Percentiles rank a stretch among this genome's conserved stretches.
Conservation (phyloP, 257 asterid species). For the Euphrasia confusa region DNA sequence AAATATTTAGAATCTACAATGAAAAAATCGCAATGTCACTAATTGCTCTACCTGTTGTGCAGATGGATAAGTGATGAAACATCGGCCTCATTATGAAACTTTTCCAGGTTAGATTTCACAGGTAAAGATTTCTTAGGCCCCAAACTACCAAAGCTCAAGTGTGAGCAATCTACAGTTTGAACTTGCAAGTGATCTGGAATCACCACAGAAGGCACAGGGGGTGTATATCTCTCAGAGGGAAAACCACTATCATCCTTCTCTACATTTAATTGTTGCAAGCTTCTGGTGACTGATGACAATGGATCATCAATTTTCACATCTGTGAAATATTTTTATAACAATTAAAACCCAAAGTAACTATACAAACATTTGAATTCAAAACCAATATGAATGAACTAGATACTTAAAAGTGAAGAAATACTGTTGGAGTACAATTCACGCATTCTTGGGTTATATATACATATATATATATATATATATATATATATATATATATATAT, state of each 20-base stretch:
- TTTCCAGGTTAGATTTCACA: conserved; percentile 51
- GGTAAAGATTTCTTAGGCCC: conserved; percentile 62
- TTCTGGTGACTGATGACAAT: conserved; percentile 56
- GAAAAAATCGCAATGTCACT: conserved; percentile 2
- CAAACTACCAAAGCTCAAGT: conserved; percentile 95
- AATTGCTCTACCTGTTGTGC: conserved; percentile 45
- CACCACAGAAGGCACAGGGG: conserved; percentile 51
- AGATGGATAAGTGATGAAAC: conserved; percentile 47
- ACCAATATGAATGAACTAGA: not conserved
- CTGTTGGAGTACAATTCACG: not conserved
- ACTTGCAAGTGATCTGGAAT: conserved; percentile 90
- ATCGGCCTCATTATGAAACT: conserved; percentile 44
- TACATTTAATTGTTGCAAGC: conserved; percentile 61
- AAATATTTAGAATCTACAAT: conserved; percentile 8
- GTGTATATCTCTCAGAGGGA: conserved; percentile 50
- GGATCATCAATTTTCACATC: conserved; percentile 55
- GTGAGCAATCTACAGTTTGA: conserved; percentile 72
- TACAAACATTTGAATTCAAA: not conserved
- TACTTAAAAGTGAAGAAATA: not conserved
- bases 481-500: too few species aligned
- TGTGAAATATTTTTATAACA: conserved; percentile 32
- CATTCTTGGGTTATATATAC: not conserved
- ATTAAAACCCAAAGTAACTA: conserved; percentile 10
- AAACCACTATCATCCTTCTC: conserved; percentile 46
- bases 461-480: too few species aligned